Conservation (phyloP, 768 basidiomycete species). For the Rubroboletus satanas region DNA sequence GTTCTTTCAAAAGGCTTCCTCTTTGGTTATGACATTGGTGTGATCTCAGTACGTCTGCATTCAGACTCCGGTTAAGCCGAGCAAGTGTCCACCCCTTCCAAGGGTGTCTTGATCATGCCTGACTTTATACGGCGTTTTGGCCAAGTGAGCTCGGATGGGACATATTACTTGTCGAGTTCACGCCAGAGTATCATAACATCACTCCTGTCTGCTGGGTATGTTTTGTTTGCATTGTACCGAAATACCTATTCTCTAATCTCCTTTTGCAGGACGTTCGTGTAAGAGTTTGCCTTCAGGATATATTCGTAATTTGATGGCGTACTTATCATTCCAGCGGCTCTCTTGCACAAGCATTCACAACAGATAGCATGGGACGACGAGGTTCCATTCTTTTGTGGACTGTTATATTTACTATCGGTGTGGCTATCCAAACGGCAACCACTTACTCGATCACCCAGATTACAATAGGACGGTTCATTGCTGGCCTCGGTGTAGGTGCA, state of each 20-base stretch:
- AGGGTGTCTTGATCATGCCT: conserved; percentile 17
- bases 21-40: conserved; percentile 15
- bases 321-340: conserved; percentile 43
- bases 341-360: conserved; percentile 49
- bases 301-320: background rate
- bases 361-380: conserved; percentile 15
- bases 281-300: background rate
- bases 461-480: conserved; percentile 11
- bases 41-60: conserved; percentile 10
- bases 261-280: conserved; percentile 11
- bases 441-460: conserved; percentile 12
- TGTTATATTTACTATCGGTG: conserved; percentile 14
- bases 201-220: conserved; percentile 13
- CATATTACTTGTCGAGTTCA: conserved; percentile 15
- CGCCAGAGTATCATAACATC: conserved; percentile 18
- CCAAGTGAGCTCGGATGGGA: conserved; percentile 4
- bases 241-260: background rate
- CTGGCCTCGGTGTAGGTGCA: conserved; percentile 15
- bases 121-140: conserved; percentile 14
- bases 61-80: background rate
- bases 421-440: conserved; percentile 13
- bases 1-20: conserved; percentile 7
- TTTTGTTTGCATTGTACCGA: background rate
- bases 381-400: conserved; percentile 13
- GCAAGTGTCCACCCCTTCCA: background rate